Conservation (phyloP, 768 basidiomycete species). For the Sarcomyxa edulis region DNA sequence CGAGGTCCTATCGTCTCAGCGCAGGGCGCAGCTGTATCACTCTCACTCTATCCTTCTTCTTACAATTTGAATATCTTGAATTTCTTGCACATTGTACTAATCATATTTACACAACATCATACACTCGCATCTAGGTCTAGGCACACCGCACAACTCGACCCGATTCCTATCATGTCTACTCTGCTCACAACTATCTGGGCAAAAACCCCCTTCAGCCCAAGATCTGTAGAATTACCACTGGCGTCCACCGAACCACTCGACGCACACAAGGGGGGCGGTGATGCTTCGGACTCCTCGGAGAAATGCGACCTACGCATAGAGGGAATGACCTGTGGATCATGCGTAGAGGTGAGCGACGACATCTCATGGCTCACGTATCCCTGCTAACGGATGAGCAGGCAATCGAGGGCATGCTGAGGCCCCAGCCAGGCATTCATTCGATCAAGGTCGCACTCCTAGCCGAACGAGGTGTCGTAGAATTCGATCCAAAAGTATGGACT, state of each 20-base stretch:
- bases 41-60: too few species aligned
- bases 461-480: conserved; percentile 89
- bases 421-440: conserved; percentile 84
- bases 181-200: too few species aligned
- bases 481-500: conserved; percentile 78
- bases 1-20: conserved; percentile 1
- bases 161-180: too few species aligned
- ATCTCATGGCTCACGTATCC: background rate
- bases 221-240: background rate
- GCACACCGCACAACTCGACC: too few species aligned
- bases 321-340: conserved; percentile 89
- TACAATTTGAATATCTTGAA: too few species aligned
- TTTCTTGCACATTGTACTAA: too few species aligned
- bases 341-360: conserved; percentile 65
- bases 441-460: conserved; percentile 96
- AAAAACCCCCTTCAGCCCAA: too few species aligned
- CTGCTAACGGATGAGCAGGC: conserved; percentile 36
- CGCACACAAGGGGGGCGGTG: conserved; percentile 7
- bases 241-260: background rate
- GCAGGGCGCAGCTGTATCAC: conserved; percentile 3
- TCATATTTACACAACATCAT: too few species aligned
- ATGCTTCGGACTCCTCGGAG: conserved; percentile 21
- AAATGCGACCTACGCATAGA: conserved; percentile 79
- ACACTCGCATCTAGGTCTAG: too few species aligned
- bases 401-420: conserved; percentile 79